Evolutionary conservation across 257 asterid genomes (phyloP).

Genomic region (Solanum tacnaense): DNA sequence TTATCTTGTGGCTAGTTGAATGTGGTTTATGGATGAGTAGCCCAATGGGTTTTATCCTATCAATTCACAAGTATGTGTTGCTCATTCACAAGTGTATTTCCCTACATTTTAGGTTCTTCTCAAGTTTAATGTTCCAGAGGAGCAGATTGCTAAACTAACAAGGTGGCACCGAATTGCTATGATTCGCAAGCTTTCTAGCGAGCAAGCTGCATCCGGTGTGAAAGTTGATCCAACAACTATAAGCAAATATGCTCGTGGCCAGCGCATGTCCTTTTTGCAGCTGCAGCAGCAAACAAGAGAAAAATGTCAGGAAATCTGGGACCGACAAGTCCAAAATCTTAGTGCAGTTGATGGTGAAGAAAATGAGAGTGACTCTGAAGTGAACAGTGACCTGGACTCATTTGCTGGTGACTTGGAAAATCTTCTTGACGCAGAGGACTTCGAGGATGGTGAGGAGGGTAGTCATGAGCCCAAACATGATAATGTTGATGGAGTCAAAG

Average conservation of each 20-base stretch:
- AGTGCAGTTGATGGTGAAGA: slow-evolving; percentile 82
- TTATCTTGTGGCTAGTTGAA: neutral
- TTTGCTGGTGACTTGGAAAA: slow-evolving; percentile 99
- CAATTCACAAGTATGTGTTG: neutral
- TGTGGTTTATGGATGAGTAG: neutral
- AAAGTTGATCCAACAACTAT: slow-evolving; percentile 93
- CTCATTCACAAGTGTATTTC: neutral
- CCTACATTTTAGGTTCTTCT: slow-evolving; percentile 70
- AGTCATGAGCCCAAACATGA: slow-evolving; percentile 57
- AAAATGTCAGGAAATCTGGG: slow-evolving; percentile 99
- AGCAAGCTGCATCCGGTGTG: slow-evolving; percentile 96
- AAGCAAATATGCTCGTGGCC: slow-evolving; percentile 98
- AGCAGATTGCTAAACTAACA: slow-evolving; percentile 74
- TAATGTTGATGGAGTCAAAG: slow-evolving; percentile 64
- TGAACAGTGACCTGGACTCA: slow-evolving; percentile 93
- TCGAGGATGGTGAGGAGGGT: slow-evolving; percentile 79
- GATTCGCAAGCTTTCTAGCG: slow-evolving; percentile 96
- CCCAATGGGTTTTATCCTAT: neutral
- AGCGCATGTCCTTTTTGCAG: slow-evolving; percentile 97
- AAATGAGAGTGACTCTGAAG: slow-evolving; percentile 90
- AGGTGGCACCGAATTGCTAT: slow-evolving; percentile 98
- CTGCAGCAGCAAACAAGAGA: slow-evolving; percentile 99
- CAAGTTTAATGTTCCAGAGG: slow-evolving; percentile 89
- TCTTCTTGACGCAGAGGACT: slow-evolving; percentile 94
- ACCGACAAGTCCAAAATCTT: slow-evolving; percentile 83